phyloP scores from a whole-genome alignment of 176 grass and related monocot species.

The Saccharum spontaneum region DNA sequence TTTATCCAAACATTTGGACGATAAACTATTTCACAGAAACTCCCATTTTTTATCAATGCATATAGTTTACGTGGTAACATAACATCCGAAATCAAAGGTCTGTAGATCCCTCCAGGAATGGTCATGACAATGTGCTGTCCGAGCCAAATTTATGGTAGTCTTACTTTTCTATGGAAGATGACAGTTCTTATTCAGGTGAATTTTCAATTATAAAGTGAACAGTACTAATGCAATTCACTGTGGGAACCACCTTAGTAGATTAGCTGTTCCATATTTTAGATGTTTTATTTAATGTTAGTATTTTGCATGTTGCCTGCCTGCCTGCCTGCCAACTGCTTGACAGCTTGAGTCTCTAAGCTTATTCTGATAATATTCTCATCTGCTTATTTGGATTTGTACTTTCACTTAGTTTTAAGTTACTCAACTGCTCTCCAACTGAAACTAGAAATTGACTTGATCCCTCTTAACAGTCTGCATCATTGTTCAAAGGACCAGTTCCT shows the following conservation, averaged over 20 bases:
- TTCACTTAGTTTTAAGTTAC: neutral
- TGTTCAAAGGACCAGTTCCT: slow-evolving; percentile 98
- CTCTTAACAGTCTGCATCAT: slow-evolving; percentile 70
- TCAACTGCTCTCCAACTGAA: slow-evolving; percentile 17
- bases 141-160: neutral
- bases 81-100: neutral
- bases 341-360: neutral
- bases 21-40: neutral
- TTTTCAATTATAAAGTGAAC: neutral
- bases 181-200: neutral
- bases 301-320: neutral
- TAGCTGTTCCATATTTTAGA: neutral
- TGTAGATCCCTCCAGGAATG: neutral
- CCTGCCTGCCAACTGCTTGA: neutral
- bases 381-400: neutral
- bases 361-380: slow-evolving; percentile 8
- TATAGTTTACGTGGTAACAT: neutral
- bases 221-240: neutral
- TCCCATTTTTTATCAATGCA: neutral
- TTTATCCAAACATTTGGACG: neutral
- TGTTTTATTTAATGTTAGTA: neutral
- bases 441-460: slow-evolving; percentile 19
- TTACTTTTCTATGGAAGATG: neutral
- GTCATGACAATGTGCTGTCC: neutral
- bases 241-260: neutral